phyloP scores from a whole-genome alignment of 2,329 filamentous ascomycete genomes.

The Aspergillus sp. region DNA sequence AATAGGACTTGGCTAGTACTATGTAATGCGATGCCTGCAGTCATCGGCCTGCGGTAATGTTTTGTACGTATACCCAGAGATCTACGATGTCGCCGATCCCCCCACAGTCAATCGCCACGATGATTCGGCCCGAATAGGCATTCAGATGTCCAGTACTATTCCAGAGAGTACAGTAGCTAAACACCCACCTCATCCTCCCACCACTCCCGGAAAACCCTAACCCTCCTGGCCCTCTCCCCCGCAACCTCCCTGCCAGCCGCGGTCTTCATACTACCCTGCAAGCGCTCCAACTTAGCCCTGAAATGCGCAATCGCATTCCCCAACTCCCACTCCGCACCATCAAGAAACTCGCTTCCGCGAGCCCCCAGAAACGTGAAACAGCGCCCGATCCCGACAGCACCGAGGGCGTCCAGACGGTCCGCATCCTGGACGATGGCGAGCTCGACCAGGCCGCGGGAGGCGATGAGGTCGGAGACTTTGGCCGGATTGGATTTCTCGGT shows the following conservation, averaged over 20 bases:
- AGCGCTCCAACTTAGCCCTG: constrained; percentile 59
- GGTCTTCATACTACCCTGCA: constrained; percentile 56
- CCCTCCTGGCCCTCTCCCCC: constrained; percentile 38
- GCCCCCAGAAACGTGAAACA: constrained; percentile 69
- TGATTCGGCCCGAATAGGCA: no score
- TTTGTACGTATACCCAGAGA: no score
- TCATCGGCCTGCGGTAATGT: no score
- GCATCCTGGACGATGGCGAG: constrained; percentile 84
- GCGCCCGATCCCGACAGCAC: constrained; percentile 72
- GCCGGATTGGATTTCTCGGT: constrained; percentile 48
- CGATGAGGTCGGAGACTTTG: constrained; percentile 50
- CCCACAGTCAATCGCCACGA: no score
- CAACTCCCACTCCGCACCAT: constrained; percentile 13
- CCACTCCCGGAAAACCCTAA: constrained; percentile 44
- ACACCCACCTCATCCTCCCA: constrained; percentile 43
- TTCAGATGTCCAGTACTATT: no score
- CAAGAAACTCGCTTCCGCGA: constrained; percentile 18
- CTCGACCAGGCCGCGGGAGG: constrained; percentile 53
- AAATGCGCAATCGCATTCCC: constrained; percentile 65
- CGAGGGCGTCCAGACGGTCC: constrained; percentile 83
- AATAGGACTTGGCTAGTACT: no score
- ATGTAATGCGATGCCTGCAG: no score
- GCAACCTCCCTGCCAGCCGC: constrained; percentile 43
- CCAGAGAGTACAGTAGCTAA: no score
- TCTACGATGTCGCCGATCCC: no score